Conservation (phyloP, 108 stramenopile species). For the Schizochytrium sp. region DNA sequence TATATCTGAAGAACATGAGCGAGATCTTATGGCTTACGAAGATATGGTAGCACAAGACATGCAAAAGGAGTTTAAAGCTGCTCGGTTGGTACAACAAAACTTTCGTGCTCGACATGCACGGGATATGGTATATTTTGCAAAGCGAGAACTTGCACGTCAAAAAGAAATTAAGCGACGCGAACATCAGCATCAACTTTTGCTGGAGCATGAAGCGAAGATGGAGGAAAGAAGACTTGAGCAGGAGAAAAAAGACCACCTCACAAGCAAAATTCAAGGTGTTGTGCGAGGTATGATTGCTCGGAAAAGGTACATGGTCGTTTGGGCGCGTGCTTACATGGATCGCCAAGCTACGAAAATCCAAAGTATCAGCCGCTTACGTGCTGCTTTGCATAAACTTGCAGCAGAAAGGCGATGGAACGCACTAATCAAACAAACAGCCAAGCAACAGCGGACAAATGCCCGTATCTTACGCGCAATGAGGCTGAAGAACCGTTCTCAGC, state of each 20-base stretch:
- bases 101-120: constrained; percentile 48
- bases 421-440: neutral
- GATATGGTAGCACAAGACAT: neutral
- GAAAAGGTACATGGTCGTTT: neutral
- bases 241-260: neutral
- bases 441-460: constrained; percentile 32
- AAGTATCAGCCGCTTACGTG: neutral
- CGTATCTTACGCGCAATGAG: constrained; percentile 30
- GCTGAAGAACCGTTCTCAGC: neutral
- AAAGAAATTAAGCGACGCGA: constrained; percentile 22
- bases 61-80: constrained; percentile 44
- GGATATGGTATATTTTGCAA: neutral
- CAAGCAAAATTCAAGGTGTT: constrained; percentile 2
- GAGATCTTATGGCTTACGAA: constrained; percentile 26
- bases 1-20: neutral
- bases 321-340: neutral
- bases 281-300: neutral
- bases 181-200: neutral
- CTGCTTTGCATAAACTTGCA: neutral
- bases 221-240: neutral
- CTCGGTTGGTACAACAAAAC: constrained; percentile 31
- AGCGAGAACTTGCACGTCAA: neutral
- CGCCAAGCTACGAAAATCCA: constrained; percentile 3
- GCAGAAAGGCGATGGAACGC: neutral
- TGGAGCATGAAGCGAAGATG: constrained; percentile 35